Conservation (phyloP, 495 filamentous ascomycete genomes). For the Pyrenula aspistea region DNA sequence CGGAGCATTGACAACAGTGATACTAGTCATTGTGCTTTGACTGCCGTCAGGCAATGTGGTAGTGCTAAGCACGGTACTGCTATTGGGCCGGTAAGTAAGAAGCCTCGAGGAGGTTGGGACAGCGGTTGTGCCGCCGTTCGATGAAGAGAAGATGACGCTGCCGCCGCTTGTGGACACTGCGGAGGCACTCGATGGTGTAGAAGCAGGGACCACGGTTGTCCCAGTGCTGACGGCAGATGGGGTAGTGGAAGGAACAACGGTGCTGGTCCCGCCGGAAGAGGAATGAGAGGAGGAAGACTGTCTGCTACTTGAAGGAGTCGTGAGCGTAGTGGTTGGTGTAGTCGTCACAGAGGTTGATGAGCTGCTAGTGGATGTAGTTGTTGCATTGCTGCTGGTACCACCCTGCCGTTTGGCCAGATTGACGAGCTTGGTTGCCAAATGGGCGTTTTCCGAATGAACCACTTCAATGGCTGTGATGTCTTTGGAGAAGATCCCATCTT, state of each 20-base stretch:
- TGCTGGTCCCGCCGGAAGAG: slow-evolving; percentile 2
- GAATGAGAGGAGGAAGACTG: slow-evolving; percentile 13
- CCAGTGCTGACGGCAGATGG: slow-evolving; percentile 8
- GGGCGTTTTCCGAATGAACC: slow-evolving; percentile 31
- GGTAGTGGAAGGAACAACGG: slow-evolving; percentile 11
- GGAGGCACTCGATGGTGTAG: slow-evolving; percentile 7
- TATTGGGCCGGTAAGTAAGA: slow-evolving; percentile 17
- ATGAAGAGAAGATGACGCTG: neutral
- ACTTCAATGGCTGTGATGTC: slow-evolving; percentile 34
- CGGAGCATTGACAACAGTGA: slow-evolving; percentile 28
- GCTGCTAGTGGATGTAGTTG: slow-evolving; percentile 5
- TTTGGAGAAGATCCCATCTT: slow-evolving; percentile 37
- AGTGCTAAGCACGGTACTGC: slow-evolving; percentile 21
- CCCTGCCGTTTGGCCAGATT: slow-evolving; percentile 27
- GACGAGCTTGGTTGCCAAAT: slow-evolving; percentile 29
- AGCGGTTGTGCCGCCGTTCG: slow-evolving; percentile 13
- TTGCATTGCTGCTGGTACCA: slow-evolving; percentile 11
- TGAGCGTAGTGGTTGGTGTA: slow-evolving; percentile 3
- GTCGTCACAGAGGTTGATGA: slow-evolving; percentile 8
- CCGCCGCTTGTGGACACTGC: neutral
- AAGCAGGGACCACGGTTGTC: slow-evolving; percentile 12
- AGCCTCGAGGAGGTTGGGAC: slow-evolving; percentile 18
- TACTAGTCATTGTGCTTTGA: slow-evolving; percentile 33
- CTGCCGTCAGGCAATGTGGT: slow-evolving; percentile 65
- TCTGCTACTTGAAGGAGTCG: neutral